Evolutionary conservation across 148 eudicot species (phyloP), one percentile per base, ranked within the genome.

Genomic region (Nyssa sinensis): DNA sequence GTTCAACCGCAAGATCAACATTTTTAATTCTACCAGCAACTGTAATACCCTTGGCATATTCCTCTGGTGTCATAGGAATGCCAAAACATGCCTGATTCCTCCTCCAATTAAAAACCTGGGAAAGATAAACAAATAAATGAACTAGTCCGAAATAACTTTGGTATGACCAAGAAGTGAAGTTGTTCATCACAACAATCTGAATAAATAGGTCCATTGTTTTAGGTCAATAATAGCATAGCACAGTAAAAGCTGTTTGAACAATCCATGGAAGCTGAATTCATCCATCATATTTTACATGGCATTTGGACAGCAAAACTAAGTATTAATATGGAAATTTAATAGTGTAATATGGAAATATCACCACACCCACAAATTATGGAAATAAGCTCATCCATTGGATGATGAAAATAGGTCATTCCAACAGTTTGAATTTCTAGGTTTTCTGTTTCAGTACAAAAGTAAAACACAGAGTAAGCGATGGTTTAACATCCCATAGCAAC

Each of bases 71-170:
- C 77, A 92, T 82, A 34, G 90, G 94, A 70, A 80, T 73, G 63
- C 62, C 64, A 28, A 72, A 53, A 64, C 83, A 75, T 27, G 80
- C 74, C 60, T 76, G 79, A 57, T 75, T 80, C 75, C 93, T 90
- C 76, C 98, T 85, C 98, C 98, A 94, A 31, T 79, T 77, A 30
- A 91, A 77, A 75, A 91, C 95, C 98, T 91, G 74, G 66, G 70
- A 10, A n/a, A 30, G 44, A 0, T 19, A 8, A 62, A 51, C 12
- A 31, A 63, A 11, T 1, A 70, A 69, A 58, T 41, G 29, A 49
- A 31, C 32, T 28, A 25, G 55, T 29, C 35, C 63, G 24, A 33
- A 17, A 21, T 12, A 61, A 60, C 27, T 41, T 53, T 34, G 41
- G 34, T 28, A n/a, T 41, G 24, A 30, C 3, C 19, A 65, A 49